Base-by-base conservation (phyloP, 2,329 filamentous ascomycete species). In the Chaetomium globosum region DNA sequence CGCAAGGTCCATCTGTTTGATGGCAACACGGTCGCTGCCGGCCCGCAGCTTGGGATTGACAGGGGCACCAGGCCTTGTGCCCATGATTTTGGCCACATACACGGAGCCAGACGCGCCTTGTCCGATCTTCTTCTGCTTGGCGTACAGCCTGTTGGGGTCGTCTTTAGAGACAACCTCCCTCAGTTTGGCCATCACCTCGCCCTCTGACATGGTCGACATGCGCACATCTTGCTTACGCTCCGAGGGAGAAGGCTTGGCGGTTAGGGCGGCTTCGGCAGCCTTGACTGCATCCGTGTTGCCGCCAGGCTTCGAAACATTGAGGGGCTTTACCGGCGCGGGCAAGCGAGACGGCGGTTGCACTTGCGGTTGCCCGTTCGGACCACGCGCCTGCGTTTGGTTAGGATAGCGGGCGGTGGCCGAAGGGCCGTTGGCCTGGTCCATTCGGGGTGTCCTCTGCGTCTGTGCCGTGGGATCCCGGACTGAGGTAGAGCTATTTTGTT, bases 71-170 rank as follows among this genome's bases (percentile, higher is more conserved):
- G 67, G 67, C 33, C 63, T 63, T 6, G 61, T 31, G 8, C 58
- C 61, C 39, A 68, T 95, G 68, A 99, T 91, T 75, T 96, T 95
- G 69, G 95, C 95, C 68, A 99, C 94, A 74, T 99, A 99, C 56
- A 99, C 95, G 26, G 94, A 98, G 65, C 95, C 95, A 68, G 95
- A 99, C 63, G 95, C 95, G 79, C 95, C 95, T 77, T 99, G 95
- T 23, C 95, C 95, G 77, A 99, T 98, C 85, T 99, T 99, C 85
- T 97, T 97, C 80, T 98, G 95, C 82, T 99, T 99, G 74, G 93
- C 94, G 81, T 99, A 99, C 28, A 93, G 97, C 70, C 96, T 83
- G 73, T 96, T 90, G 61, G 95, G 95, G 75, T 96, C 93, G 67
- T 97, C 93, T 77, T 96, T 96, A 68, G 93, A 97, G 1, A 99